phyloP scores from a whole-genome alignment of 1,139 yeast species.

The Pichia sp. region DNA sequence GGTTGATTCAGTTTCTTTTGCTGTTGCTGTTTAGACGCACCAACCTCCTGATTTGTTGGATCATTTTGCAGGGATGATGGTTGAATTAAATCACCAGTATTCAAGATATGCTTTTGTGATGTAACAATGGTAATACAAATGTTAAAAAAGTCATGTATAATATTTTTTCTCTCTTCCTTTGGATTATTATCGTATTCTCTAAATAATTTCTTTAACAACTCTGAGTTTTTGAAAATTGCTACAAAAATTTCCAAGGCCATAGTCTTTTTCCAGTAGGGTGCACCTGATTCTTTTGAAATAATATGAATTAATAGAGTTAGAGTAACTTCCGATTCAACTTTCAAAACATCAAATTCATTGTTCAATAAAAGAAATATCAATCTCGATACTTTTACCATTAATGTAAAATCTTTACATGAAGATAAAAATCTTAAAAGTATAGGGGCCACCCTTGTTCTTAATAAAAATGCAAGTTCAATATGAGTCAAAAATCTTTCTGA shows the following conservation, averaged over 20 bases:
- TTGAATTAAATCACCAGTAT: conserved; percentile 33
- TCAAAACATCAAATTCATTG: conserved; percentile 54
- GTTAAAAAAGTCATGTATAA: conserved; percentile 51
- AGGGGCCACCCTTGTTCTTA: conserved; percentile 69
- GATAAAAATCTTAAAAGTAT: conserved; percentile 63
- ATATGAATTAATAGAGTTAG: conserved; percentile 68
- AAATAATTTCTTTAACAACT: conserved; percentile 47
- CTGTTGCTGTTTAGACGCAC: conserved; percentile 1
- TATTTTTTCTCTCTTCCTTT: conserved; percentile 50
- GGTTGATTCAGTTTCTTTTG: conserved; percentile 1
- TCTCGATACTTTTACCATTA: conserved; percentile 68
- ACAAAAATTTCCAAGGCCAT: conserved; percentile 68
- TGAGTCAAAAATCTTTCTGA: conserved; percentile 49
- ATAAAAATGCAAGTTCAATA: conserved; percentile 55
- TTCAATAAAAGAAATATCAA: conserved; percentile 56
- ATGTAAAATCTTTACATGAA: conserved; percentile 55
- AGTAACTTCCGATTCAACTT: conserved; percentile 75
- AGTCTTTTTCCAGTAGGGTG: conserved; percentile 64
- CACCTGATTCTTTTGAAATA: conserved; percentile 42
- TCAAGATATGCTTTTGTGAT: conserved; percentile 35
- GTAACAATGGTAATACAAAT: conserved; percentile 36
- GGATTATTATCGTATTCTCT: conserved; percentile 53
- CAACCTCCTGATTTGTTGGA: background rate
- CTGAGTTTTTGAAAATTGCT: conserved; percentile 52
- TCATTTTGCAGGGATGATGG: conserved; percentile 16